These are phyloP conservation scores for Vitis hybrid DNA, from an alignment of 177 flowering plant genomes.

Conservation along the genomic window DNA sequence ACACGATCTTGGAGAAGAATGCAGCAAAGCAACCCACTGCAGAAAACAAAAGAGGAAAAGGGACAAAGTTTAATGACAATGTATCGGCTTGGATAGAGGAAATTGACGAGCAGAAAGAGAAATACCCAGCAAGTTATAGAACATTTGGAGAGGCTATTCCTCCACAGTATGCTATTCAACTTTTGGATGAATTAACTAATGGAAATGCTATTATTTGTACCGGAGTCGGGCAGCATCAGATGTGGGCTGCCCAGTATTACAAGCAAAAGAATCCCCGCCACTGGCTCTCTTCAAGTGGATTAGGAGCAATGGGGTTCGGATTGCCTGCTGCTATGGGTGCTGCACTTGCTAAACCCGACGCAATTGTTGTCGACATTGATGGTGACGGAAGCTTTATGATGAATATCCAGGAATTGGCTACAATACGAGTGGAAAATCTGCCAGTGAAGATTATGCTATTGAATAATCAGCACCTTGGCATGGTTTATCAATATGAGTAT, in stretches of 20 bases:
- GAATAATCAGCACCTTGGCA: conserved; percentile 86
- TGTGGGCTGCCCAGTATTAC: conserved; percentile 94
- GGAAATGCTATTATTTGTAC: conserved; percentile 77
- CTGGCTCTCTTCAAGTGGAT: conserved; percentile 82
- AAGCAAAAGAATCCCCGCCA: conserved; percentile 68
- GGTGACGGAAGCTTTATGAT: conserved; percentile 94
- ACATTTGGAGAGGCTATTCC: conserved; percentile 80
- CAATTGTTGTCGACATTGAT: conserved; percentile 61
- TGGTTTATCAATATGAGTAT: conserved; percentile 92
- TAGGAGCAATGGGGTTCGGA: conserved; percentile 96
- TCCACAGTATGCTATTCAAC: conserved; percentile 81
- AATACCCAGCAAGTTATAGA: conserved; percentile 59
- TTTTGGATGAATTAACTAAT: conserved; percentile 67
- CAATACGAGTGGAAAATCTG: conserved; percentile 67
- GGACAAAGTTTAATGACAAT: conserved; percentile 31
- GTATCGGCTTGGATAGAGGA: conserved; percentile 70
- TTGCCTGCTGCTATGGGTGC: conserved; percentile 94
- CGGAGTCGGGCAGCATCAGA: conserved; percentile 93
- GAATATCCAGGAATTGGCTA: conserved; percentile 87
- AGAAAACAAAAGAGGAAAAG: no score
- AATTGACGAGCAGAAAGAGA: conserved; percentile 54
- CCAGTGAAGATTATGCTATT: conserved; percentile 71
- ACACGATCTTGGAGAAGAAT: conserved; percentile 45
- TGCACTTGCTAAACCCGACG: conserved; percentile 71
- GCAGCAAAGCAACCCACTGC: not conserved